phyloP scores from a whole-genome alignment of 2,329 filamentous ascomycete species.

The Fusarium denticulatum region DNA sequence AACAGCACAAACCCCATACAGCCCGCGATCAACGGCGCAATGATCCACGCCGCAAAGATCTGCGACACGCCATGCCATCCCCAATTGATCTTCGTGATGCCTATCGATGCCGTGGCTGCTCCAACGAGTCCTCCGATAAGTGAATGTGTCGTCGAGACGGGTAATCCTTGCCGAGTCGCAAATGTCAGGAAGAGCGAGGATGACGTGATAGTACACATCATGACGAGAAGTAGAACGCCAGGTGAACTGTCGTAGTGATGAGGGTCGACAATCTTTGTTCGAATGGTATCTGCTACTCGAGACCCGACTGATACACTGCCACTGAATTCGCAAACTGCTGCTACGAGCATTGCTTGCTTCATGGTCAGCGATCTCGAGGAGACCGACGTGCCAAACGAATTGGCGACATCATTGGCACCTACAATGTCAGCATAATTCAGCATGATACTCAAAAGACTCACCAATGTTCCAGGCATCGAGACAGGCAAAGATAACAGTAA shows the following conservation, averaged over 20 bases:
- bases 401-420: constrained; percentile 75
- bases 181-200: constrained; percentile 63
- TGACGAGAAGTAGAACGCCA: constrained; percentile 62
- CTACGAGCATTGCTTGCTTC: constrained; percentile 67
- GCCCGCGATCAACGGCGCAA: constrained; percentile 50
- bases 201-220: constrained; percentile 64
- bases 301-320: constrained; percentile 69
- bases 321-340: constrained; percentile 68
- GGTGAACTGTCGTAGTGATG: constrained; percentile 64
- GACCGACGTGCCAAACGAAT: constrained; percentile 78
- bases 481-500: constrained; percentile 65
- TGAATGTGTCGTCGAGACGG: constrained; percentile 65
- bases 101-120: constrained; percentile 50
- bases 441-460: constrained; percentile 28
- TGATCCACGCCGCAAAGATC: constrained; percentile 52
- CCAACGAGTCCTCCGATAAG: constrained; percentile 57
- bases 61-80: constrained; percentile 50
- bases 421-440: background rate
- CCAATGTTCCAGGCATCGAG: constrained; percentile 70
- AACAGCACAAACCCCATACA: constrained; percentile 48
- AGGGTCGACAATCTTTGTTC: constrained; percentile 61
- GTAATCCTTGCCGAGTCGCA: constrained; percentile 61
- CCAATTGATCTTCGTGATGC: constrained; percentile 51
- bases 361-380: constrained; percentile 74
- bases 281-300: constrained; percentile 69